These are phyloP conservation scores for Lenwebbia sp. DNA, from an alignment of 345 rosid genomes.

Conservation along the genomic window DNA sequence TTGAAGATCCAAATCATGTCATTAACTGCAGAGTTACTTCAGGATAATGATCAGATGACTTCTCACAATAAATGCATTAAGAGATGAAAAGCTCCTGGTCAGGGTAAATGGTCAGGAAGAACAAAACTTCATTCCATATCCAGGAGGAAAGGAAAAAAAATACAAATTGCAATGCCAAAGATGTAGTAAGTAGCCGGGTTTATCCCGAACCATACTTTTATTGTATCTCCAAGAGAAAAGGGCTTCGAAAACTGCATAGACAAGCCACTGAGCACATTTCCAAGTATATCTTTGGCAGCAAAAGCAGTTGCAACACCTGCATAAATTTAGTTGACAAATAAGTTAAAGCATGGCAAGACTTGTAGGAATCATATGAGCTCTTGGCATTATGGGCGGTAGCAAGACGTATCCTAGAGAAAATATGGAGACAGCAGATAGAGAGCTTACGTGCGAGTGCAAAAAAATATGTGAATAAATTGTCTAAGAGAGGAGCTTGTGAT, in stretches of 20 bases:
- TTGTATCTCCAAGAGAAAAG: constrained; percentile 89
- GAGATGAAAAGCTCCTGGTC: neutral
- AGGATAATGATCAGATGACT: neutral
- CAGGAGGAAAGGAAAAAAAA: neutral
- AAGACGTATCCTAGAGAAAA: neutral
- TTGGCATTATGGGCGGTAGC: neutral
- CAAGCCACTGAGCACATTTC: constrained; percentile 87
- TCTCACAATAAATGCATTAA: neutral
- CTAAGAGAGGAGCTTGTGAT: neutral
- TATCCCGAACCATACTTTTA: constrained; percentile 46
- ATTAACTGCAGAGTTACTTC: neutral
- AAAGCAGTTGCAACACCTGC: constrained; percentile 98
- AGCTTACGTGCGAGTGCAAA: rapidly evolving
- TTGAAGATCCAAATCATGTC: neutral
- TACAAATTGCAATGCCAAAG: neutral
- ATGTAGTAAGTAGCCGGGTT: neutral
- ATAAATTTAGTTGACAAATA: neutral
- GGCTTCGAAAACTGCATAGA: constrained; percentile 85
- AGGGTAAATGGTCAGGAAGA: neutral
- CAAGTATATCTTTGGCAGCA: constrained; percentile 86
- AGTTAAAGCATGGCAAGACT: neutral
- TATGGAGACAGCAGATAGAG: neutral
- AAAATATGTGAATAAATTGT: neutral
- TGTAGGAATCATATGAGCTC: neutral
- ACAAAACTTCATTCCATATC: neutral